Evolutionary conservation across 2,329 filamentous ascomycete genomes (phyloP), one percentile per base, ranked within the genome.

Genomic region (Leptographium radiaticola): DNA sequence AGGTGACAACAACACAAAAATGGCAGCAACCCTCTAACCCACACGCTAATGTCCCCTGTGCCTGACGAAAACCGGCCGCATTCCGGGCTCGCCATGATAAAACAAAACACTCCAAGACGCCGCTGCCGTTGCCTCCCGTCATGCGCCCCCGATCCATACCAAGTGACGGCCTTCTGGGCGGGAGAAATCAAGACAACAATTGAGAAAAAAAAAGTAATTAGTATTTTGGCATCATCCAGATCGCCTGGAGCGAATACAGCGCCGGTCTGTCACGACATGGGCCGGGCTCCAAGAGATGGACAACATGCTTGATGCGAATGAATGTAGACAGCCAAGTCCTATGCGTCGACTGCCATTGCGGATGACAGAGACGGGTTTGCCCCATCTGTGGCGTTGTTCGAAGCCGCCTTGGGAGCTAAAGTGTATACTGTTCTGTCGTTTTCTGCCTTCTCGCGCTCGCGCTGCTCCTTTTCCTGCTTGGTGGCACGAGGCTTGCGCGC

Each of bases 401-500:
- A 34, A 5, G 45, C 40, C 34, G 47, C 50, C 30, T 56, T 56
- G 34, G 46, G 25, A 11, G 51, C 20, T 48, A 36, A 13, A 49
- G 42, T 15, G 15, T 50, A 7, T 10, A 52, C 54, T 4, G 60
- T 53, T 49, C 71, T 72, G 53, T 69, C 49, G 30, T 42, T 85
- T 66, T 95, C 57, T 8, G 83, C 75, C 71, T 93, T 93, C 67
- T 94, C 88, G 46, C 80, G 79, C 62, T 94, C 88, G 68, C 88
- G 82, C 63, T 84, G 80, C 57, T 86, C 84, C 62, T 88, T 87
- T 64, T 91, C 86, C 40, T 87, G 85, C 66, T 95, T 95, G 42
- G 86, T 93, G 60, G 89, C 84, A 44, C 90, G 83, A 51, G 89
- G 87, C 67, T 94, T 94, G 60, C 89, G 78, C 20, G 84, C 80